Percentiles rank a stretch among this genome's conserved stretches.
These are phyloP conservation scores for Lichina pygmaea DNA, from an alignment of 495 filamentous ascomycete species.

Conservation along the genomic window DNA sequence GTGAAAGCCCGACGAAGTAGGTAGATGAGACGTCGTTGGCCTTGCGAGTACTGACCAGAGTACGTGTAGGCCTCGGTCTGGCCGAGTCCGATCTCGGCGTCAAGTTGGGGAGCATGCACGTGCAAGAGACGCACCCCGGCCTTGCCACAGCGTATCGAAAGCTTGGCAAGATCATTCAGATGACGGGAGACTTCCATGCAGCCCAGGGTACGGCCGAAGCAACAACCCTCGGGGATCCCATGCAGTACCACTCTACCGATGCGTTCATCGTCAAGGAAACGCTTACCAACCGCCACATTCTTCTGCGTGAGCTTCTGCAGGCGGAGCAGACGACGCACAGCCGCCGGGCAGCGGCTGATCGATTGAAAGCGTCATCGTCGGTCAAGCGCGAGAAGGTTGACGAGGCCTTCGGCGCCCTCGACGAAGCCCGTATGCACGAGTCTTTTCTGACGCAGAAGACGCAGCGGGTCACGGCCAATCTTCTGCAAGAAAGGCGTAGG, in stretches of 20 bases:
- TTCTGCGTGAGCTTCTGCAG: conserved; percentile 80
- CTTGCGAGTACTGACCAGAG: background rate
- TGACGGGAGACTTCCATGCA: conserved; percentile 84
- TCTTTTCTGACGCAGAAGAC: conserved; percentile 56
- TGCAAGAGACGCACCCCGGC: conserved; percentile 72
- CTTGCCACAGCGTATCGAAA: conserved; percentile 80
- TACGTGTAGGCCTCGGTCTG: conserved; percentile 46
- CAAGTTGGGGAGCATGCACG: conserved; percentile 58
- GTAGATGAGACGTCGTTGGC: conserved; percentile 5
- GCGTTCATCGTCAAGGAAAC: conserved; percentile 98
- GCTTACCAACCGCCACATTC: conserved; percentile 90
- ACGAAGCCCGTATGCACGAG: conserved; percentile 64
- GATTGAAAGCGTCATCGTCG: conserved; percentile 56
- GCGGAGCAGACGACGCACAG: conserved; percentile 57
- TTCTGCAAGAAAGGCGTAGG: conserved; percentile 63
- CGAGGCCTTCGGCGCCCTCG: conserved; percentile 68
- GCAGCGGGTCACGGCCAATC: conserved; percentile 62
- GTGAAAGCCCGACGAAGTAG: conserved; percentile 80
- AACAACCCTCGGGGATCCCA: conserved; percentile 75
- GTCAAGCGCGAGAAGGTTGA: conserved; percentile 87
- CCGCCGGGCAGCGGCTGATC: conserved; percentile 61
- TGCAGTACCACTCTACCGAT: conserved; percentile 86
- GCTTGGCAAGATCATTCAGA: conserved; percentile 77
- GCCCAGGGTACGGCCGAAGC: conserved; percentile 93
- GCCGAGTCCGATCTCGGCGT: conserved; percentile 84